Base-by-base conservation (phyloP, 306 rosid genomes). In the Sesbania bispinosa region DNA sequence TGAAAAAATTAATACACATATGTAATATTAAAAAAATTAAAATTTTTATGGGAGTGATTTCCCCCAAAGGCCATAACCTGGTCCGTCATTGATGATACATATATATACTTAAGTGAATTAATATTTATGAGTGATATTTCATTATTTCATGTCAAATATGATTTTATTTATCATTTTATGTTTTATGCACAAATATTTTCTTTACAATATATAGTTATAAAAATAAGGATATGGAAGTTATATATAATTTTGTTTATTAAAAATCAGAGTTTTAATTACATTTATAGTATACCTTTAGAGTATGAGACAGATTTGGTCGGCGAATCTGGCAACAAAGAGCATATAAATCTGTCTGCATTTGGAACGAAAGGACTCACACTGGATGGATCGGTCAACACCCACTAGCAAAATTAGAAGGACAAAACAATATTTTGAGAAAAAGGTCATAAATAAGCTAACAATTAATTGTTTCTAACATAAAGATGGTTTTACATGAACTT, bases 311-410 rank as follows among this genome's bases (percentile, higher is more conserved):
- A 41, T 54, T 70, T 77, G 41, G 24, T 1, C 0, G 85, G 80
- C 4, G 91, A 81, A 29, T 62, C 61, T 0, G 88, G 88, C 75
- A 84, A 70, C 24, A 84, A 21, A 23, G 88, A 61, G 55, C 92
- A 87, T 2, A 84, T 26, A 51, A 84, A 80, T 1, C 16, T 16
- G 45, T 87, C 79, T 9, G 87, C 92, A 0, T 47, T 73, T 2
- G 62, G 15, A 61, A 77, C 0, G 41, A 74, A 87, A 10, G 76
- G 85, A 46, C 13, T 3, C 5, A 33, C 64, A 2, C 4, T 10
- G 6, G 66, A n/a, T 10, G 80, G 27, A 61, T 77, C 67, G 1
- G 8, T 35, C 83, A 86, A 73, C 39, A 63, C 46, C 80, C 79
- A 71, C 91, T 84, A 73, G 45, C 15, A 50, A 55, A 8, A 51